Evolutionary conservation across 1,284 basidiomycete species (phyloP).

Genomic region (Cryptococcus neoformans): DNA sequence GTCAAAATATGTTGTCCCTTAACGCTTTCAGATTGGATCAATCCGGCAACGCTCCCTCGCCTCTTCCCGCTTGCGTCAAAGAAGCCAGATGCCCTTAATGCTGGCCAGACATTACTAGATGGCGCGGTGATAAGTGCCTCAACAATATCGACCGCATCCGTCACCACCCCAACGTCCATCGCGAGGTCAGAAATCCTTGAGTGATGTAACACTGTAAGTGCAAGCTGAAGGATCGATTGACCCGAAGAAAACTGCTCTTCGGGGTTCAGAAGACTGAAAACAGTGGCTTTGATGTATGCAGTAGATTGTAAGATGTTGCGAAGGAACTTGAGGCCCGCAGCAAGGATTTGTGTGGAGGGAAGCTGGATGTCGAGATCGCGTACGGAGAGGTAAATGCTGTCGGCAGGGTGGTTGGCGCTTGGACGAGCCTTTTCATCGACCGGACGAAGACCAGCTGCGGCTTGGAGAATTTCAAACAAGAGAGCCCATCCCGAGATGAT

Average conservation of each 20-base stretch:
- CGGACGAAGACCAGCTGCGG: slow-evolving; percentile 23
- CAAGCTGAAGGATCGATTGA: slow-evolving; percentile 29
- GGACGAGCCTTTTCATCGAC: slow-evolving; percentile 9
- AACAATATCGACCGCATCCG: slow-evolving; percentile 33
- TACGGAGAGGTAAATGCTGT: slow-evolving; percentile 21
- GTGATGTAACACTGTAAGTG: slow-evolving; percentile 18
- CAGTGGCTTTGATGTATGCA: slow-evolving; percentile 14
- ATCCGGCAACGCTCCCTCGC: slow-evolving; percentile 21
- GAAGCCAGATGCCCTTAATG: slow-evolving; percentile 34
- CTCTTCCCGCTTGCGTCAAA: slow-evolving; percentile 32
- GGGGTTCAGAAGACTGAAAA: slow-evolving; percentile 13
- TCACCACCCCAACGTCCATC: slow-evolving; percentile 13
- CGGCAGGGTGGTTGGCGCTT: not conserved
- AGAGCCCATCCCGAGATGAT: slow-evolving; percentile 30
- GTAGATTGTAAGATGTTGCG: slow-evolving; percentile 25
- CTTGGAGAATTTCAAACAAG: slow-evolving; percentile 35
- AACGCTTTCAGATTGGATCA: slow-evolving; percentile 31
- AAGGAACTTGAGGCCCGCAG: slow-evolving; percentile 28
- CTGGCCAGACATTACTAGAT: slow-evolving; percentile 26
- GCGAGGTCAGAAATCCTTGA: slow-evolving; percentile 10
- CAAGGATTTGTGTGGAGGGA: slow-evolving; percentile 19
- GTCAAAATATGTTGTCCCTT: slow-evolving; percentile 34
- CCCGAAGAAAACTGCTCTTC: slow-evolving; percentile 9
- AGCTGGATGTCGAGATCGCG: slow-evolving; percentile 31
- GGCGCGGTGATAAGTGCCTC: slow-evolving; percentile 28